Conservation (phyloP, 345 rosid genomes). For the Linum lewisii region DNA sequence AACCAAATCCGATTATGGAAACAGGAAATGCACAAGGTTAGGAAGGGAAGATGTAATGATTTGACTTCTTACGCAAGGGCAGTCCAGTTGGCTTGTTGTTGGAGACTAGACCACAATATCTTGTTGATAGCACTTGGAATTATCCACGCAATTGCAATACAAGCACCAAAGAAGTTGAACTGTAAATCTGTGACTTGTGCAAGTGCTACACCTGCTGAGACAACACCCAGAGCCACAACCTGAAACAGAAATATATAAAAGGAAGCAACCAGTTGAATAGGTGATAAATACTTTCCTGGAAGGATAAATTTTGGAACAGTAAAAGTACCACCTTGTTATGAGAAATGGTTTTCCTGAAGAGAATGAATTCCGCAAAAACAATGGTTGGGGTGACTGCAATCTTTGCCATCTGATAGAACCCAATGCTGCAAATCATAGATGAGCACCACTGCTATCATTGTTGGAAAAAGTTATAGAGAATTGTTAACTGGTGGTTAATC, state of each 20-base stretch:
- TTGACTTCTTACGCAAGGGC: slow-evolving; percentile 59
- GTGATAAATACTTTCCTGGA: background rate
- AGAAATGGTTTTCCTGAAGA: slow-evolving; percentile 57
- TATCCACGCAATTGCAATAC: slow-evolving; percentile 75
- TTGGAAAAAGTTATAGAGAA: background rate
- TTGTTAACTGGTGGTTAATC: background rate
- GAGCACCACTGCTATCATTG: background rate
- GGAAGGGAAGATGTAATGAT: background rate
- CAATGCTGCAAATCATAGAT: slow-evolving; percentile 43
- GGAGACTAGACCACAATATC: slow-evolving; percentile 88
- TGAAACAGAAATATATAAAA: slow-evolving; percentile 18
- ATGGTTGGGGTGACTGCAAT: slow-evolving; percentile 95
- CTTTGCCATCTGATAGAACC: slow-evolving; percentile 97
- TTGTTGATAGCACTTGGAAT: slow-evolving; percentile 85
- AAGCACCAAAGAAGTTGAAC: slow-evolving; percentile 73
- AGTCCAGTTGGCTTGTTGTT: slow-evolving; percentile 86
- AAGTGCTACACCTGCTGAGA: slow-evolving; percentile 77
- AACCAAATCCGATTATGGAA: too few species aligned
- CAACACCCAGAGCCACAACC: slow-evolving; percentile 61
- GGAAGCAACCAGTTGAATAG: background rate
- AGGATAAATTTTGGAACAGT: too few species aligned
- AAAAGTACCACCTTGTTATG: slow-evolving; percentile 35
- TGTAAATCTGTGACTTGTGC: slow-evolving; percentile 87
- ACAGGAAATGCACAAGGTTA: background rate
- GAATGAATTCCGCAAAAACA: slow-evolving; percentile 70